phyloP scores from a whole-genome alignment of 371 early-diverging fungal species.

The Mucor ambiguus region DNA sequence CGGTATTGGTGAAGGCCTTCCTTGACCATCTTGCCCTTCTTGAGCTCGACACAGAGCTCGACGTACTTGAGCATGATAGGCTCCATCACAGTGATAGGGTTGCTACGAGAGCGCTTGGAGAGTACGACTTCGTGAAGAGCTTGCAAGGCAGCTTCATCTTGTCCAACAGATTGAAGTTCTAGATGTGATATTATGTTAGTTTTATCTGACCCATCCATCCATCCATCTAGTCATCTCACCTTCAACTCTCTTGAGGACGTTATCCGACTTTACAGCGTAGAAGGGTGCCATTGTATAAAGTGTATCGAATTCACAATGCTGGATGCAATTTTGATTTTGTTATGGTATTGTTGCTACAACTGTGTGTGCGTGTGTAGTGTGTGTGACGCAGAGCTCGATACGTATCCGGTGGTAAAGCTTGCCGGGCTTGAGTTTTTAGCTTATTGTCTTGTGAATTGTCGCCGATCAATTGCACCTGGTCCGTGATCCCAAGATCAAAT shows the following conservation, averaged over 20 bases:
- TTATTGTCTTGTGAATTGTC: background rate
- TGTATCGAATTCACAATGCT: slow-evolving; percentile 1
- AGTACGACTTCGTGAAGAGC: slow-evolving; percentile 90
- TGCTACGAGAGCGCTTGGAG: slow-evolving; percentile 84
- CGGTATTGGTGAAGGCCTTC: slow-evolving; percentile 97
- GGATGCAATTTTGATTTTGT: background rate
- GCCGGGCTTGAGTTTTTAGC: background rate
- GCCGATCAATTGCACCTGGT: background rate
- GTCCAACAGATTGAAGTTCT: slow-evolving; percentile 93
- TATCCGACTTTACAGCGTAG: slow-evolving; percentile 53
- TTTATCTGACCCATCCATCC: slow-evolving; percentile 23
- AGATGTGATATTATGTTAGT: slow-evolving; percentile 26
- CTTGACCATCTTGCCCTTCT: slow-evolving; percentile 87
- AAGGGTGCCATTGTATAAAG: slow-evolving; percentile 46
- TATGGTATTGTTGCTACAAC: background rate
- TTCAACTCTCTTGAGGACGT: slow-evolving; percentile 54
- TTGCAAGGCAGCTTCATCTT: slow-evolving; percentile 85
- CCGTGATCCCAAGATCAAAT: background rate
- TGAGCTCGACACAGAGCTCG: slow-evolving; percentile 86
- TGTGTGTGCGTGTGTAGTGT: background rate
- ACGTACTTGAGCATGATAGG: slow-evolving; percentile 93
- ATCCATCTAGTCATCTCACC: slow-evolving; percentile 38
- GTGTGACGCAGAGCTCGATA: background rate
- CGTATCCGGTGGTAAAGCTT: background rate
- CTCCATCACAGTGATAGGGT: slow-evolving; percentile 80